A percentile compares a stretch with the other conserved stretches of the same genome.
Evolutionary conservation across 345 rosid genomes (phyloP).

Genomic region (Psidium guajava): DNA sequence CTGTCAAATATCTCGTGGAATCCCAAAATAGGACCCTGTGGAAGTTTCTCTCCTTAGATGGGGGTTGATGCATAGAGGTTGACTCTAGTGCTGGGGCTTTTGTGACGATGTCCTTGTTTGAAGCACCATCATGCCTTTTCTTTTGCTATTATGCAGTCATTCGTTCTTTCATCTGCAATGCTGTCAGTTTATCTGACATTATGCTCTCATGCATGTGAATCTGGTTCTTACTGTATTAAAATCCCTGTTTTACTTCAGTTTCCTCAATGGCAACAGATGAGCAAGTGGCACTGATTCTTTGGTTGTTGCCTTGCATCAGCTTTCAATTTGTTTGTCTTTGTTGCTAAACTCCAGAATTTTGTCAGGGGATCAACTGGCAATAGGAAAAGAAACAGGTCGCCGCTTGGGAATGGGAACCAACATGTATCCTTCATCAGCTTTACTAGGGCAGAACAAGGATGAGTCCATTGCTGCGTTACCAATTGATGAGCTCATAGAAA

Average conservation of each 20-base stretch:
- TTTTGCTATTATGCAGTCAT: not conserved
- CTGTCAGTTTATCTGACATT: not conserved
- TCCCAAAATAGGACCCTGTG: not conserved
- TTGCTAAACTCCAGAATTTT: not conserved
- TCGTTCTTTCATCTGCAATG: not conserved
- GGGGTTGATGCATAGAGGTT: not conserved
- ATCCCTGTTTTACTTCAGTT: not conserved
- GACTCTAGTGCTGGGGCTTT: not conserved
- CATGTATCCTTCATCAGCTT: slow-evolving; percentile 97
- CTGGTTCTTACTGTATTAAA: not conserved
- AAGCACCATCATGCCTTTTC: not conserved
- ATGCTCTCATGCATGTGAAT: not conserved
- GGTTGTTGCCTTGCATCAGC: not conserved
- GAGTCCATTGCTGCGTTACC: slow-evolving; percentile 88
- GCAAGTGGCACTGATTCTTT: not conserved
- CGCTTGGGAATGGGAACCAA: slow-evolving; percentile 99
- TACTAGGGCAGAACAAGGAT: slow-evolving; percentile 90
- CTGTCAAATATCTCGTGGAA: not conserved
- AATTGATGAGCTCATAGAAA: slow-evolving; percentile 91
- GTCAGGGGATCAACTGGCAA: slow-evolving; percentile 94
- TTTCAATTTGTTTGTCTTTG: not conserved
- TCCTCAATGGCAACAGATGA: not conserved
- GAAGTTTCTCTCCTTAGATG: not conserved
- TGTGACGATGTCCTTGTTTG: not conserved
- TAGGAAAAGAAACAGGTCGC: slow-evolving; percentile 96